Base-by-base conservation (phyloP, 306 rosid species). In the Quercus suber region DNA sequence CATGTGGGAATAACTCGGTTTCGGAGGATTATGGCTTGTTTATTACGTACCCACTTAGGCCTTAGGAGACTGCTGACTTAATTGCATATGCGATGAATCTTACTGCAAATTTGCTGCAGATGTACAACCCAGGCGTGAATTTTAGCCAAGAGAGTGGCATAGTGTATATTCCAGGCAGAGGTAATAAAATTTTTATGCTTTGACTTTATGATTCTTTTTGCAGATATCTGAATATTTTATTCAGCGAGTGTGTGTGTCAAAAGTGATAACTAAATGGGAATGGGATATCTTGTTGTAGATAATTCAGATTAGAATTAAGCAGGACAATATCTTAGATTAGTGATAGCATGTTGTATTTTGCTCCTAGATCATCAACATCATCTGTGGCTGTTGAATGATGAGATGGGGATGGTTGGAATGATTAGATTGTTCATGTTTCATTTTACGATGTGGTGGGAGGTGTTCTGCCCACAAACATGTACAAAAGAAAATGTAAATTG, bases 21-120 rank as follows among this genome's bases (percentile, higher is more conserved):
- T 86, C 93, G 0, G 56, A 74, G 78, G 79, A 78, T 0, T 92
- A 84, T 73, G 97, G 97, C 18, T 77, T 90, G 94, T 94, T 94
- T 68, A 63, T 86, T 60, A 90, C 97, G 1, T 92, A 90, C 69
- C 97, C 96, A 0, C 88, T 94, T 70, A 73, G 86, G 51, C 18
- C 45, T 5, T 81, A 37, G 13, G 97, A 94, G 23, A 81, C 4
- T 69, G 85, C 88, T 91, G 19, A 73, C 30, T 79, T 79, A 8
- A 78, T 92, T 73, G 83, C 90, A 0, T 43, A 14, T 5, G 1
- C 14, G 18, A 81, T 58, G 30, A 35, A 28, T 11, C 25, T 87
- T 69, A 68, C 68, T 8, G 0, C 23, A 4, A 43, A 10, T 43
- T 53, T 79, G 88, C 84, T 87, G 72, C 84, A 75, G 85, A 31